Base-by-base conservation (phyloP, 495 filamentous ascomycete species). In the Parathielavia hyrcaniae region DNA sequence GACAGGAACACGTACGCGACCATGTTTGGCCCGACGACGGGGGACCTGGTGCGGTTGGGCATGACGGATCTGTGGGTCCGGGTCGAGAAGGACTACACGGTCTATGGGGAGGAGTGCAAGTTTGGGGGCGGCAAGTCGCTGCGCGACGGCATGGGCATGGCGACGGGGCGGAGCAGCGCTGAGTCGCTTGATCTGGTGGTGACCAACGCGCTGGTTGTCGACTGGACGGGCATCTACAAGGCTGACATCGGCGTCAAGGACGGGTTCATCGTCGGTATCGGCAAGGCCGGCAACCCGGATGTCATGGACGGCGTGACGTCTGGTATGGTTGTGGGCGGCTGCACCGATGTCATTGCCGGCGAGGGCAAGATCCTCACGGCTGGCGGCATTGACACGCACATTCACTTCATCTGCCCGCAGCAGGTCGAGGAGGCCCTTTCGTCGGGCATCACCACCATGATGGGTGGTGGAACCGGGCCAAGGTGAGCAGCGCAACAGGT, bases 401-500 rank as follows among this genome's bases (percentile, higher is more conserved):
- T 98, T 59, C 93, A 98, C 69, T 90, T 93, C 62, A 97, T 98
- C 66, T 97, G 92, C 68, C 93, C 95, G 13, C 93, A 98, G 68
- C 93, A 98, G 73, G 89, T 84, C 1, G 76, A 88, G 44, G 95
- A 98, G 66, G 83, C 90, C 10, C 75, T 97, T 36, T 81, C 90
- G 13, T 89, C 90, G 20, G 93, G 93, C 43, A 82, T 98, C 61
- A 98, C 93, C 0, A 91, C 93, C 0, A 83, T 97, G 77, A 76
- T 98, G 3, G 93, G 92, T 46, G 93, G 93, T 41, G 93, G 93
- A 12, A 95, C 89, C 13, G 93, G 93, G n/a, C 92, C 92, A 5
- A 84, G 83, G 82, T 82, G 66, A 67, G 71, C 57, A 2, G 46
- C 8, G 13, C 34, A 8, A 19, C 11, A 32, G 12, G 9, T 17